Conservation (phyloP, 805 yeast species). For the Nakazawaea holstii region DNA sequence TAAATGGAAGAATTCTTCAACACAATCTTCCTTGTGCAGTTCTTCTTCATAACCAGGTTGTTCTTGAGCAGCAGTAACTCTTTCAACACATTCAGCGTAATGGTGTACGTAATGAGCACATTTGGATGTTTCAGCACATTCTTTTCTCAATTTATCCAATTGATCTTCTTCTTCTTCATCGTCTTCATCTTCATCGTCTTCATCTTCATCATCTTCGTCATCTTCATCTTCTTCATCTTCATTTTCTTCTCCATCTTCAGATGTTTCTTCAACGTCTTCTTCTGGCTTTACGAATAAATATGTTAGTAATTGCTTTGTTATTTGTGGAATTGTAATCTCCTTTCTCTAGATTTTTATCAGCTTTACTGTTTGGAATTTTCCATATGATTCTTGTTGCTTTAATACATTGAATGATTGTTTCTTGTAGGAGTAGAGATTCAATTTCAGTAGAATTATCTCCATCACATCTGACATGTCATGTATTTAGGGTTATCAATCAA, state of each 20-base stretch:
- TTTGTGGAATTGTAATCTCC: no score
- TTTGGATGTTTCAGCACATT: conserved; percentile 61
- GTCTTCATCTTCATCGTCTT: conserved; percentile 33
- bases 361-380: neutral
- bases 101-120: conserved; percentile 80
- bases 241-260: conserved; percentile 19
- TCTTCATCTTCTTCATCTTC: conserved; percentile 28
- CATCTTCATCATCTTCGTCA: conserved; percentile 32
- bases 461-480: no score
- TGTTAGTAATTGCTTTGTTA: conserved; percentile 12
- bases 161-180: conserved; percentile 65
- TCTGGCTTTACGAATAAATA: conserved; percentile 3
- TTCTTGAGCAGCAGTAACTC: conserved; percentile 85
- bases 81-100: conserved; percentile 90
- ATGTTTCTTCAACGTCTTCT: conserved; percentile 22
- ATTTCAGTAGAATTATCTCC: no score
- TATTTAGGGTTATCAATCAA: no score
- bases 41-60: conserved; percentile 77
- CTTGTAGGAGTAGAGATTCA: no score
- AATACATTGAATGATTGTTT: no score
- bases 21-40: conserved; percentile 92
- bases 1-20: conserved; percentile 96
- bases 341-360: no score
- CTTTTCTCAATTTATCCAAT: conserved; percentile 57
- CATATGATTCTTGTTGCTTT: neutral